Evolutionary conservation across 1,284 basidiomycete genomes (phyloP), one percentile per base, ranked within the genome.

Genomic region (Clitocybe nebularis): DNA sequence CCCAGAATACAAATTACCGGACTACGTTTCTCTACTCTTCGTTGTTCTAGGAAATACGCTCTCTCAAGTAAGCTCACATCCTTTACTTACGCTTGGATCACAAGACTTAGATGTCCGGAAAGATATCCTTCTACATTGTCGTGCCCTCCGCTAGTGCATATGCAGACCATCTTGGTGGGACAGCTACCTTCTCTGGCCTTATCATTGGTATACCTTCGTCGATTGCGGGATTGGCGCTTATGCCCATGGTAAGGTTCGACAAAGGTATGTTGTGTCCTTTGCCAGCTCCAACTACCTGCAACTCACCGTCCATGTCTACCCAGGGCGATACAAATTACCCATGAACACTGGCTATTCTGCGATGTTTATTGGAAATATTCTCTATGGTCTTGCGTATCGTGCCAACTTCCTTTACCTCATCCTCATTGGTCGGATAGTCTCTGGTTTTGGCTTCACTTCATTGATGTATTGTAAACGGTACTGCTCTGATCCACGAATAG

Each of bases 131-230:
- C 63, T 86, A 81, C 59, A 74, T 84, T 46, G 66, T 83, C 25
- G 77, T 86, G 2, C 79, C 84, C 1, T 81, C 84, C 0, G 76
- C 81, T 1, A 77, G 73, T 53, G 66, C 68, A 38, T 85, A 85
- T 54, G 76, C 80, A 0, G 67, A 76, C 45, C 67, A 75, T 52
- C 63, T 86, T 2, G 82, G 82, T 22, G 84, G 83, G 10, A 72
- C 65, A 8, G 67, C 80, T 9, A 81, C 78, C 0, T 86, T 86
- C 54, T 78, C 81, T 23, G 84, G 84, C 48, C 55, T 86, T 8
- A 71, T 77, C 13, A 82, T 85, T 45, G 84, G 84, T 52, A 82
- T 86, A 23, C 79, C 79, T 1, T 75, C 76, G 4, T 64, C 74
- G 0, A 69, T 80, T 44, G 75, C 79, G n/a, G 79, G 77, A 0